Conservation (phyloP, 2,329 filamentous ascomycete genomes). For the Cercospora sp. region DNA sequence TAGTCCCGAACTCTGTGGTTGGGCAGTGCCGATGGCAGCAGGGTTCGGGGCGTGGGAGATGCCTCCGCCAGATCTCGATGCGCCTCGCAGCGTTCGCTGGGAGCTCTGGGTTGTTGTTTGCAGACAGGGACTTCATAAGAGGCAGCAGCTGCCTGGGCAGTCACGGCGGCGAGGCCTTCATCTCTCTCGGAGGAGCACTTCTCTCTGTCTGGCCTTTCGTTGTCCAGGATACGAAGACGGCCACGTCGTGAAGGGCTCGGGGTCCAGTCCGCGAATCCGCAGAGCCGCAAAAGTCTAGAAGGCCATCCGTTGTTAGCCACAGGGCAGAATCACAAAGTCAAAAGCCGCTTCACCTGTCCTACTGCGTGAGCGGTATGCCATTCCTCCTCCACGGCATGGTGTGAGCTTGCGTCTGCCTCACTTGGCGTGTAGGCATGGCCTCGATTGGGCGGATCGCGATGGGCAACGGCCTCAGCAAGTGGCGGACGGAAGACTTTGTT, state of each 20-base stretch:
- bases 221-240: neutral
- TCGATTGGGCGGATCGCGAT: neutral
- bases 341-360: neutral
- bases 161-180: neutral
- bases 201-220: neutral
- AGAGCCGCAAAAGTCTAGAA: neutral
- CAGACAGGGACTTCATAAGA: neutral
- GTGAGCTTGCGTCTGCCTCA: neutral
- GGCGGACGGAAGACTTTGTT: neutral
- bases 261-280: neutral
- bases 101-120: neutral
- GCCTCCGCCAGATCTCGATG: slow-evolving; percentile 4
- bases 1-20: neutral
- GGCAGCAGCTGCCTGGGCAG: neutral
- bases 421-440: neutral
- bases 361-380: neutral
- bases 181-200: neutral
- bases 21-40: neutral
- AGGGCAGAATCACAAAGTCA: neutral
- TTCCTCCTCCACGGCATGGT: neutral
- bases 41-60: neutral
- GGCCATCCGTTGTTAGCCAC: neutral
- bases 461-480: neutral
- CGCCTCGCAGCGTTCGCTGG: neutral
- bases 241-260: neutral